Base-by-base conservation (phyloP, 495 filamentous ascomycete species). In the Neurospora tetraspora region DNA sequence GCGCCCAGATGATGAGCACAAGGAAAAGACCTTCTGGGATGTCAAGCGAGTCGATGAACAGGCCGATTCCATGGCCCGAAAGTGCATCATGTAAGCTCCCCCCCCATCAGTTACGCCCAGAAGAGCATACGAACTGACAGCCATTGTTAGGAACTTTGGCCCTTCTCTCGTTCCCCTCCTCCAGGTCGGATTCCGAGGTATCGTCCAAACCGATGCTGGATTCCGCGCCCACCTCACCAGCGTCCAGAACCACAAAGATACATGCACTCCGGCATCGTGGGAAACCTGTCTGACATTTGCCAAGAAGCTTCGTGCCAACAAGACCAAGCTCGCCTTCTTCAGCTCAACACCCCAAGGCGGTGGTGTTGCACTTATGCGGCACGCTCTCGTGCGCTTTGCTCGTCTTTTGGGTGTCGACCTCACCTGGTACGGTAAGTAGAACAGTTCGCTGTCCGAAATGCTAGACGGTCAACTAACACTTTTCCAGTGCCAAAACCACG, bases 301-400 rank as follows among this genome's bases (percentile, higher is more conserved):
- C 34, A 80, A 85, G 18, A 86, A 90, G 61, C 82, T 96, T n/a
- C 92, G 89, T 76, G 77, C 86, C 70, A 83, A 87, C 47, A 89
- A 91, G 40, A 84, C 89, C 69, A 92, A 90, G 76, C 86, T 96
- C 76, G 93, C 93, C 0, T 96, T 94, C 83, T 96, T 96, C 85
- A 93, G 90, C 75, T 88, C 89, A 47, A 96, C 94, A 1, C 93
- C 94, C 1, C 92, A 96, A 77, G 93, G 94, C 31, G 94, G 94
- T 71, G 94, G 93, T 34, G 93, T 97, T 27, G 92, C 93, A 9
- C 84, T 96, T 42, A 97, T 97, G 94, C 86, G 93, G 61, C 94
- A 96, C 82, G 92, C 94, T 18, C 84, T 96, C 31, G 86, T 94
- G 38, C 85, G 94, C 61, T 92, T 94, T 72, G 86, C 90, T n/a